Evolutionary conservation across 108 stramenopile genomes (phyloP).

Genomic region (Skeletonema marinoi): DNA sequence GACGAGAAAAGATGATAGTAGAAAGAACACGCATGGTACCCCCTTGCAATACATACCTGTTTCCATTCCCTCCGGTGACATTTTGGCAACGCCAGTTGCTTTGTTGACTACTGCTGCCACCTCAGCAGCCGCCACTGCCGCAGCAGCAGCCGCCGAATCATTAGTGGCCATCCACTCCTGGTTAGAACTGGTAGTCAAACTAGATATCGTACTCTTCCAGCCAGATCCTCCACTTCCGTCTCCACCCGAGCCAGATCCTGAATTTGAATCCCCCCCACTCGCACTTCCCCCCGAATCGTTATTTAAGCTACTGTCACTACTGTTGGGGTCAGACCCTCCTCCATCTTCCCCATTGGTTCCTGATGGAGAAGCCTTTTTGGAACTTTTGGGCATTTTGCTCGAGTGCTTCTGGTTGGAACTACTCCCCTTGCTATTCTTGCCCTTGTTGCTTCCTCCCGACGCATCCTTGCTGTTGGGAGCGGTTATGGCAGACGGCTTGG

Average conservation of each 20-base stretch:
- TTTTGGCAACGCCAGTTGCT: not conserved
- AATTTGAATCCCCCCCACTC: constrained; percentile 22
- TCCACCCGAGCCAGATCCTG: constrained; percentile 30
- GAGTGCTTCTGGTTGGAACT: not conserved
- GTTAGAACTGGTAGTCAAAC: constrained; percentile 52
- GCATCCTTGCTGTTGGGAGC: not conserved
- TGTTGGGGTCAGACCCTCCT: constrained; percentile 13
- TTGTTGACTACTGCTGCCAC: not conserved
- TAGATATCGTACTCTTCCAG: constrained; percentile 49
- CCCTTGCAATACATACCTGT: not conserved
- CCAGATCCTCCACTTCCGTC: constrained; percentile 39
- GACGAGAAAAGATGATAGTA: not conserved
- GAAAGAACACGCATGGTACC: not conserved
- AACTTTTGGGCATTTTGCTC: not conserved
- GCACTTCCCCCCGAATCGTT: constrained; percentile 33
- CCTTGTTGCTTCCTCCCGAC: not conserved
- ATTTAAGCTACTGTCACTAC: constrained; percentile 30
- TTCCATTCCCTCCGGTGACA: not conserved
- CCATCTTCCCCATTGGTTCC: not conserved
- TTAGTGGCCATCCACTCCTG: constrained; percentile 43
- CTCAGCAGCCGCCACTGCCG: not conserved
- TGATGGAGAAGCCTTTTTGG: constrained; percentile 2
- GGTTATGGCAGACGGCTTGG: not conserved
- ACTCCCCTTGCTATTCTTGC: not conserved
- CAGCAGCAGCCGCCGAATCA: not conserved